Evolutionary conservation across 1,284 basidiomycete genomes (phyloP).

Genomic region (Ceratobasidium sp.): DNA sequence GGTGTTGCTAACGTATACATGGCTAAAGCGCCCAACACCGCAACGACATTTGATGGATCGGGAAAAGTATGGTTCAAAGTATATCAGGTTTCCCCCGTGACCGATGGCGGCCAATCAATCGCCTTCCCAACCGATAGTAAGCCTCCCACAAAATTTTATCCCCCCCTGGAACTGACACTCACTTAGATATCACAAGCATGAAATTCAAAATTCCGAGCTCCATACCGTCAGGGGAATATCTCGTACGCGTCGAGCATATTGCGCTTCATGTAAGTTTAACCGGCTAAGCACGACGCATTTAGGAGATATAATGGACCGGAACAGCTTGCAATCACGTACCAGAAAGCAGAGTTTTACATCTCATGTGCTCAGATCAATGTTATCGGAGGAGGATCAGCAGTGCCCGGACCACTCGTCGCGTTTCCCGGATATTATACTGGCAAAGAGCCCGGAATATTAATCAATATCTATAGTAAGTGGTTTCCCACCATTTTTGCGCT

Average conservation of each 20-base stretch:
- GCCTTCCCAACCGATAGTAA: conserved; percentile 59
- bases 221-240: conserved; percentile 51
- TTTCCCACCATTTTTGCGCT: background rate
- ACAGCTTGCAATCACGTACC: background rate
- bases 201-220: conserved; percentile 60
- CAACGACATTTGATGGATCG: conserved; percentile 60
- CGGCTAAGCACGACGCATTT: conserved; percentile 40
- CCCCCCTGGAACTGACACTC: background rate
- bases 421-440: conserved; percentile 48
- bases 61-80: conserved; percentile 67
- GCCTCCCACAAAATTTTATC: conserved; percentile 48
- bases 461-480: conserved; percentile 51
- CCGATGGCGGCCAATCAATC: conserved; percentile 56
- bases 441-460: conserved; percentile 56
- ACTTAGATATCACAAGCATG: conserved; percentile 59
- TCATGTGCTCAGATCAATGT: conserved; percentile 55
- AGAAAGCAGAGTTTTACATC: conserved; percentile 47
- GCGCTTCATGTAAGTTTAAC: conserved; percentile 43
- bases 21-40: conserved; percentile 60
- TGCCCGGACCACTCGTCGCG: conserved; percentile 43
- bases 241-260: conserved; percentile 49
- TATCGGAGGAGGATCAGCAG: conserved; percentile 47
- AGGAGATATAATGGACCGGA: conserved; percentile 32
- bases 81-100: conserved; percentile 61
- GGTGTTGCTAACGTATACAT: conserved; percentile 62